A percentile compares a stretch with the other conserved stretches of the same genome.
Evolutionary conservation across 1,284 basidiomycete genomes (phyloP).

Genomic region (Ganoderma lucidum): DNA sequence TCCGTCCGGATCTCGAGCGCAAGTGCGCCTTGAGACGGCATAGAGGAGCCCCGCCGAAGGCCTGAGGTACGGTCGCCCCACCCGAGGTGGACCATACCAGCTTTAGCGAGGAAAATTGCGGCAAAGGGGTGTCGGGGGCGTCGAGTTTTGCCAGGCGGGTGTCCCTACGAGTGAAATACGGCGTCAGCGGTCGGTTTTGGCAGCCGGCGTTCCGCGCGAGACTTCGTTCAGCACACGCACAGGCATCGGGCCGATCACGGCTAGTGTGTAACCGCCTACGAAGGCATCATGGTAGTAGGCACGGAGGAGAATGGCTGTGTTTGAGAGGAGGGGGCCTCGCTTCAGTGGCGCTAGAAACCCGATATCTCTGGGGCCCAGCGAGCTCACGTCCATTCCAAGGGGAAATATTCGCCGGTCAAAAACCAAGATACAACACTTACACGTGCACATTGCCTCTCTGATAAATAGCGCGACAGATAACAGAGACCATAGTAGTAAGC

Average conservation of each 20-base stretch:
- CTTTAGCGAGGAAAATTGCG: conserved; percentile 93
- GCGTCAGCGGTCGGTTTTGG: neutral
- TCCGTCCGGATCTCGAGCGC: conserved; percentile 86
- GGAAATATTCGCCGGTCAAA: too few relatives aligned
- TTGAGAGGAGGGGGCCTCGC: too few relatives aligned
- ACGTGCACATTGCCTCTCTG: conserved; percentile 6
- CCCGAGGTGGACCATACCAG: conserved; percentile 89
- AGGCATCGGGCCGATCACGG: too few relatives aligned
- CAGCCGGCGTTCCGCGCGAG: neutral
- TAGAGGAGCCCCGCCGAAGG: conserved; percentile 80
- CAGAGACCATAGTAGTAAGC: neutral
- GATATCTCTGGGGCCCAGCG: too few relatives aligned
- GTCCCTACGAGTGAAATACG: conserved; percentile 56
- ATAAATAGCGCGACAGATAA: neutral
- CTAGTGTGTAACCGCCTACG: too few relatives aligned
- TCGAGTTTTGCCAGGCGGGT: conserved; percentile 95
- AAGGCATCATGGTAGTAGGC: too few relatives aligned
- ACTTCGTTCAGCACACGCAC: too few relatives aligned
- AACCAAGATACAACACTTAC: neutral
- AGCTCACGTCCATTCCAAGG: too few relatives aligned
- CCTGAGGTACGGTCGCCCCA: conserved; percentile 76
- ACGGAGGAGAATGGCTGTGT: too few relatives aligned
- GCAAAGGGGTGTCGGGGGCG: conserved; percentile 83
- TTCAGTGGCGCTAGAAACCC: too few relatives aligned
- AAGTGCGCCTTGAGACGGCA: conserved; percentile 94